Base-by-base conservation (phyloP, 1,139 yeast species). In the Debaryomyces psychrophilus region DNA sequence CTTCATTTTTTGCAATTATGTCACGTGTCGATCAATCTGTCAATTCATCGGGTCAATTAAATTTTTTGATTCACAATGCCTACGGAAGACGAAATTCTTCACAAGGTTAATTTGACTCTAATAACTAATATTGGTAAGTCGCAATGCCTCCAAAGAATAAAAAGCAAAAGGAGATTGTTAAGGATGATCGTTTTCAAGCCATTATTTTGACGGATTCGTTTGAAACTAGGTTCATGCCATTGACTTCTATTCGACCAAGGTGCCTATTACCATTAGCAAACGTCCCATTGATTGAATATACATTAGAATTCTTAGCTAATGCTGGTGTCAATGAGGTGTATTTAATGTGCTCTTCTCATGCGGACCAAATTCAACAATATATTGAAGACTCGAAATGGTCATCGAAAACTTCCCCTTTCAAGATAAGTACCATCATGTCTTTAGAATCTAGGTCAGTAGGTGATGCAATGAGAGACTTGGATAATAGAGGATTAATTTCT, bases 381-480 rank as follows among this genome's bases (percentile, higher is more conserved):
- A 83, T 93, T 46, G 89, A 85, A 57, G 64, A 71, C n/a, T 87
- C 96, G 26, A 87, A 87, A 64, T 93, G 98, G 98, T 77, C 73
- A 41, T 59, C 71, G 17, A 74, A 84, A 2, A 81, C 83, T 59
- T 81, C 95, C 2, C 97, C 97, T 1, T 92, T 93, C 67, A 77
- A 80, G 47, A 76, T 93, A 38, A 81, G 82, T 43, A 85, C 95
- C 3, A 79, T 93, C 44, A 80, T 88, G 75, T 82, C 95, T n/a
- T 81, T 90, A 37, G 97, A 92, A 63, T 85, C 95, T 12, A 75
- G 92, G 63, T 88, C 96, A 15, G 95, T 92, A 5, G 99, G 99
- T 53, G 99, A 93, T 70, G 96, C 96, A 26, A 87, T 93, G 95
- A 80, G 99, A 64, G 98, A 92, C 62, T 73, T 93, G 51, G 99